phyloP scores from a whole-genome alignment of 768 basidiomycete species.

The Russula foetens region DNA sequence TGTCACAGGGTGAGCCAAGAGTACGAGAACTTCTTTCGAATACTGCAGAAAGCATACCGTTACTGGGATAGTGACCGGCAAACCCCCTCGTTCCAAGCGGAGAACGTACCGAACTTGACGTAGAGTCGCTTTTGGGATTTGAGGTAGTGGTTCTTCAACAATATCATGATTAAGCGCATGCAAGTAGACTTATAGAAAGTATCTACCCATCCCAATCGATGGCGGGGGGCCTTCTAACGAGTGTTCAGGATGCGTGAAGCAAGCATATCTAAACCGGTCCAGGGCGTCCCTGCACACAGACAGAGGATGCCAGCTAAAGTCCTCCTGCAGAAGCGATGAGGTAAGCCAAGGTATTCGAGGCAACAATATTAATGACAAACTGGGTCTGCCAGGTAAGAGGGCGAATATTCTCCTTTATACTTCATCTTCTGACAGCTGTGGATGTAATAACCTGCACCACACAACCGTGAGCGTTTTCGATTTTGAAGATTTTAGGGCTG shows the following conservation, averaged over 20 bases:
- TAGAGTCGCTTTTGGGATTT: background rate
- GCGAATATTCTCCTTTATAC: slow-evolving; percentile 90
- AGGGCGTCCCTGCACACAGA: slow-evolving; percentile 50
- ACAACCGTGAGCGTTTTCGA: background rate
- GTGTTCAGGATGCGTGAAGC: slow-evolving; percentile 56
- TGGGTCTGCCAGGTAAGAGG: slow-evolving; percentile 84
- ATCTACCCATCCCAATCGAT: background rate
- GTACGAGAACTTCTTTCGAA: background rate
- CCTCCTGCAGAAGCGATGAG: slow-evolving; percentile 44
- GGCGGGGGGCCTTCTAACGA: slow-evolving; percentile 29
- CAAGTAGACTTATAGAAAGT: background rate
- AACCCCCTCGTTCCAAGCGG: background rate
- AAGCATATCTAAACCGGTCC: slow-evolving; percentile 58
- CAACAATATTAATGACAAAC: slow-evolving; percentile 36
- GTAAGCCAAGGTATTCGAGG: background rate
- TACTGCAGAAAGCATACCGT: slow-evolving; percentile 1
- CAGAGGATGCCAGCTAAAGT: slow-evolving; percentile 69
- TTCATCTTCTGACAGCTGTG: slow-evolving; percentile 90
- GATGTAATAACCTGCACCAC: slow-evolving; percentile 74
- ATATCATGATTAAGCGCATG: too few species aligned
- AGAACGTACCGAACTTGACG: background rate
- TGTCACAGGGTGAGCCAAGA: background rate
- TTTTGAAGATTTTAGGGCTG: background rate
- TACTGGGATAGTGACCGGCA: background rate
- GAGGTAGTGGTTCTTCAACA: slow-evolving; percentile 6